These are phyloP conservation scores for Globisporangium radiosum DNA, from an alignment of 352 stramenopile species.

Conservation along the genomic window DNA sequence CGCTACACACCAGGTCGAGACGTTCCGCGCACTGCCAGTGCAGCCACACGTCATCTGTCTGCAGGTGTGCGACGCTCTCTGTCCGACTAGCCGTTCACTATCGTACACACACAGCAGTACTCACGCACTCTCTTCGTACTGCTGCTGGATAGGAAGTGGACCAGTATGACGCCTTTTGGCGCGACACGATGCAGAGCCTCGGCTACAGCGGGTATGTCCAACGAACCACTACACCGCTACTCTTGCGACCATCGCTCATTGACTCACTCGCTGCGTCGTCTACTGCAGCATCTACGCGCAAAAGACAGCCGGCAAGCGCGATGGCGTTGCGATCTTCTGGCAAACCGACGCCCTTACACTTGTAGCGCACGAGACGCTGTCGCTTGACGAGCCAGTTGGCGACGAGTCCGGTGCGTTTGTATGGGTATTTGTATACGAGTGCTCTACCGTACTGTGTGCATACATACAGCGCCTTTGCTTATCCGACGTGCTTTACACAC, in stretches of 20 bases:
- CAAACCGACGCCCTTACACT: conserved; percentile 38
- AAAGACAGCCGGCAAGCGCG: conserved; percentile 52
- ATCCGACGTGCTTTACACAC: background rate
- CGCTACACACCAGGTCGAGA: conserved; percentile 26
- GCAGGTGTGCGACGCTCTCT: conserved; percentile 30
- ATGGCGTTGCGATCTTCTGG: conserved; percentile 77
- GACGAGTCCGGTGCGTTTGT: conserved; percentile 40
- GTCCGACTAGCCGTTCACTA: too few relatives aligned
- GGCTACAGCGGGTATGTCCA: conserved; percentile 55
- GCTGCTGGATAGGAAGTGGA: conserved; percentile 53
- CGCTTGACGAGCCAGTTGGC: conserved; percentile 41
- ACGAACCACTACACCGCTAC: too few relatives aligned
- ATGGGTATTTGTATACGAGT: too few relatives aligned
- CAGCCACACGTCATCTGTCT: conserved; percentile 70
- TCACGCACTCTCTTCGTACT: background rate
- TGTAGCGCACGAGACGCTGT: conserved; percentile 30
- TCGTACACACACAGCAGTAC: background rate
- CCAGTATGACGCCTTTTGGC: conserved; percentile 72
- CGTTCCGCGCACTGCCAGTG: conserved; percentile 52
- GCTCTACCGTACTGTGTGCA: too few relatives aligned
- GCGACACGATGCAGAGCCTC: conserved; percentile 36
- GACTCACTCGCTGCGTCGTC: background rate
- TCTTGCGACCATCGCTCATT: too few relatives aligned
- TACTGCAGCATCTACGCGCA: conserved; percentile 51
- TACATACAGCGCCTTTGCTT: too few relatives aligned